Evolutionary conservation across 129 eudicot genomes (phyloP).

Genomic region (Saposhnikovia divaricata): DNA sequence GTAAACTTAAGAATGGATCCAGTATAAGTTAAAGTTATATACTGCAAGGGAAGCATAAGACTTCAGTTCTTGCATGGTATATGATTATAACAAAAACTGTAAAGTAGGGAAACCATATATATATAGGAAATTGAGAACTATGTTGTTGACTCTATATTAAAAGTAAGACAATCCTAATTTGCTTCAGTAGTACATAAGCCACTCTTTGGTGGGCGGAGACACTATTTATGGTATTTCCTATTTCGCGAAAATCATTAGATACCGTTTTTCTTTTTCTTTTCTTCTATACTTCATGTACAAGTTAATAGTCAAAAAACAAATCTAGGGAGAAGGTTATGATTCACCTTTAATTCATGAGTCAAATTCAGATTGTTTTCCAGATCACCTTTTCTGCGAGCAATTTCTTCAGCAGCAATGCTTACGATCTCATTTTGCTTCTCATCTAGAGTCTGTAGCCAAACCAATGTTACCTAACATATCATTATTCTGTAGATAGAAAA

Average conservation of each 20-base stretch:
- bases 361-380: constrained; percentile 74
- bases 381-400: constrained; percentile 75
- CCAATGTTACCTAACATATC: background rate
- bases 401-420: constrained; percentile 67
- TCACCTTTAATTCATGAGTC: constrained; percentile 77
- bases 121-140: background rate
- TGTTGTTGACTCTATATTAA: background rate
- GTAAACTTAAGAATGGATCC: background rate
- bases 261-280: background rate
- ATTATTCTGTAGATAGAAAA: background rate
- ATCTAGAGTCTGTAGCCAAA: constrained; percentile 59
- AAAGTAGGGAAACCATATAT: no score
- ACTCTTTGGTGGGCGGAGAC: background rate
- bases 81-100: background rate
- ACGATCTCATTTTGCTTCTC: constrained; percentile 86
- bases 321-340: background rate
- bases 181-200: background rate
- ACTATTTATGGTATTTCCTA: background rate
- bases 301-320: background rate
- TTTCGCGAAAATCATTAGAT: background rate
- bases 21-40: background rate
- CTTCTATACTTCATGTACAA: background rate
- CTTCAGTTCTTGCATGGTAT: background rate
- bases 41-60: background rate
- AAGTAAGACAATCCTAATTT: background rate